Evolutionary conservation across 163 green algal species (phyloP), one percentile per base, ranked within the genome.

Genomic region (Dunaliella salina): DNA sequence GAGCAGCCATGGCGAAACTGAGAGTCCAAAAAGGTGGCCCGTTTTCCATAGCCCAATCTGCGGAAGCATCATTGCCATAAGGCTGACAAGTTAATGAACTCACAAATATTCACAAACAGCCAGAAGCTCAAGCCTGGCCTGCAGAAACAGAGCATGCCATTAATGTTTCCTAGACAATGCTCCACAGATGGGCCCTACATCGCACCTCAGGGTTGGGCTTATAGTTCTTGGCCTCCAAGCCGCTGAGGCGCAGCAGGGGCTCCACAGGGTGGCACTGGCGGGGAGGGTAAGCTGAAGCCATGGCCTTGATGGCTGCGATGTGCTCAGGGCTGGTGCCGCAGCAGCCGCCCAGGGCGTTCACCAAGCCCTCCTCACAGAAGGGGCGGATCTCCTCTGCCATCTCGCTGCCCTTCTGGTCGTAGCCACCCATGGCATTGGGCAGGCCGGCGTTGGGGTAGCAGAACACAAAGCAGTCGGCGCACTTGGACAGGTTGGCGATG

Each of bases 371-470:
- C 86, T 97, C 94, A 82, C 92, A 95, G 91, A 99, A 98, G 11
- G 95, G 95, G 34, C 91, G 86, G 79, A 98, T 92, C 78, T 98
- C 96, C 88, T 98, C 94, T 29, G 95, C 96, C 95, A 99, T 98
- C 89, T 97, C 96, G 0, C 84, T 29, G 3, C 91, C 92, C 88
- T 96, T 98, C 92, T 99, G 95, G 91, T 99, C 96, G 87, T 99
- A 99, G 15, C 96, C 96, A 72, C 96, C 96, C 96, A 99, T 98
- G 85, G 96, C 96, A 85, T 99, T 99, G 83, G 96, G 96, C 87
- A 99, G 93, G 40, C 96, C 96, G 18, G 96, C 96, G 88, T 99
- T 99, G 83, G 97, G 97, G 93, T 99, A 99, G 92, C 93, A 97
- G 89, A 99, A 98, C 84, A 99, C 96, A 83, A 93, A 98, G 93